A percentile compares a stretch with the other conserved stretches of the same genome.
These are phyloP conservation scores for Tuber aestivum DNA, from an alignment of 495 filamentous ascomycete species.

Conservation along the genomic window DNA sequence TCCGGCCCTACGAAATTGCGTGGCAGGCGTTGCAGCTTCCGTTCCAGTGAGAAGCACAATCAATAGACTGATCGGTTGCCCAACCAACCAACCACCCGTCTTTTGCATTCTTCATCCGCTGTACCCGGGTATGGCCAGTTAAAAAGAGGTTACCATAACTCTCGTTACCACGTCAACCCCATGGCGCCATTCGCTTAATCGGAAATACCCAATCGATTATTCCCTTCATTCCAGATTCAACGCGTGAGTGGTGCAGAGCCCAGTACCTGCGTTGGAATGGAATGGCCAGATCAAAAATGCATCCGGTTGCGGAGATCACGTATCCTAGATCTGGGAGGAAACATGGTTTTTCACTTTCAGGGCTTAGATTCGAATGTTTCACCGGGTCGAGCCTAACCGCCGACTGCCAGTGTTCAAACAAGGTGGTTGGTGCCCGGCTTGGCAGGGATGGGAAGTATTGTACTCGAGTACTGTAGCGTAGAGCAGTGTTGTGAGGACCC, in stretches of 20 bases:
- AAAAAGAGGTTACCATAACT: background rate
- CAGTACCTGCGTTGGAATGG: background rate
- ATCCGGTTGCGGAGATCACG: background rate
- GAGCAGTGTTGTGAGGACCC: no score
- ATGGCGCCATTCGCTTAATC: background rate
- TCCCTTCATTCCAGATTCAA: background rate
- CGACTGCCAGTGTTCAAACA: background rate
- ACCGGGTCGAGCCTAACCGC: background rate
- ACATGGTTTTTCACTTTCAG: background rate
- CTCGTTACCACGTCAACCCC: background rate
- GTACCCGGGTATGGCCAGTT: background rate
- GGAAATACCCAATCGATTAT: background rate
- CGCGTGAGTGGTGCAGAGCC: background rate
- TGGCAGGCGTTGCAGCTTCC: slow-evolving; percentile 24
- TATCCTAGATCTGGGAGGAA: background rate
- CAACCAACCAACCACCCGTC: slow-evolving; percentile 33
- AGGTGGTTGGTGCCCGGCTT: background rate
- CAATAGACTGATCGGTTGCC: slow-evolving; percentile 19
- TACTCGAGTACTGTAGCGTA: no score
- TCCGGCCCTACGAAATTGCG: slow-evolving; percentile 25
- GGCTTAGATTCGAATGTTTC: background rate
- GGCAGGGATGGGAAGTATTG: background rate
- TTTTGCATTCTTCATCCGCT: background rate
- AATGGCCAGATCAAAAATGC: background rate
- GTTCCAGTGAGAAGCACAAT: background rate